Percentiles rank a stretch among this genome's conserved stretches.
phyloP scores from a whole-genome alignment of 2,329 filamentous ascomycete species.

The Diaporthe sp. region DNA sequence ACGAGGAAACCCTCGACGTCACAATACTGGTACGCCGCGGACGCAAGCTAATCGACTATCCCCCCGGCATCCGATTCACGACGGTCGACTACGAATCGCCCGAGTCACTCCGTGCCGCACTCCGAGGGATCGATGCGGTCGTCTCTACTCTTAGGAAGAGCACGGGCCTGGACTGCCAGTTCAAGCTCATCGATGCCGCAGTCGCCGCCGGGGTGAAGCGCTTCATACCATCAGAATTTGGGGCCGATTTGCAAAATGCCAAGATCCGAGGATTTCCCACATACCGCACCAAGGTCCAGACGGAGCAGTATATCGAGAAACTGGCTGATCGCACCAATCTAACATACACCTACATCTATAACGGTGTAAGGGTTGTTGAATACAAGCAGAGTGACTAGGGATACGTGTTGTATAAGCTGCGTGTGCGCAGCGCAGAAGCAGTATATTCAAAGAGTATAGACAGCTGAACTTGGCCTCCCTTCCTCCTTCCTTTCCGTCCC shows the following conservation, averaged over 20 bases:
- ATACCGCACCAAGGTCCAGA: slow-evolving; percentile 27
- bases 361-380: neutral
- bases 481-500: too few relatives aligned
- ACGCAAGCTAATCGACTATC: slow-evolving; percentile 32
- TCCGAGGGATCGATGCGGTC: slow-evolving; percentile 68
- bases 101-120: slow-evolving; percentile 57
- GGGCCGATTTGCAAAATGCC: slow-evolving; percentile 45
- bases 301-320: slow-evolving; percentile 8
- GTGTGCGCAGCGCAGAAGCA: too few relatives aligned
- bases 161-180: slow-evolving; percentile 58
- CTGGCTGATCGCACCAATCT: slow-evolving; percentile 32
- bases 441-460: too few relatives aligned
- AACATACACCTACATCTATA: slow-evolving; percentile 48
- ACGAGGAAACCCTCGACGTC: neutral
- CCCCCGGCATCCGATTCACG: slow-evolving; percentile 56
- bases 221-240: slow-evolving; percentile 71
- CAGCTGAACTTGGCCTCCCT: too few relatives aligned
- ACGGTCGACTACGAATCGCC: slow-evolving; percentile 60
- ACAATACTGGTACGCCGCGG: neutral
- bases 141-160: slow-evolving; percentile 62
- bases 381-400: too few relatives aligned
- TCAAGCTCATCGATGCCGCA: slow-evolving; percentile 66
- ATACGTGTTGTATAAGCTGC: too few relatives aligned
- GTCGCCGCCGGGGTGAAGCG: slow-evolving; percentile 68
- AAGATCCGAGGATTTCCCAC: slow-evolving; percentile 45